Conservation (phyloP, 495 filamentous ascomycete genomes). For the Neurospora pannonica region DNA sequence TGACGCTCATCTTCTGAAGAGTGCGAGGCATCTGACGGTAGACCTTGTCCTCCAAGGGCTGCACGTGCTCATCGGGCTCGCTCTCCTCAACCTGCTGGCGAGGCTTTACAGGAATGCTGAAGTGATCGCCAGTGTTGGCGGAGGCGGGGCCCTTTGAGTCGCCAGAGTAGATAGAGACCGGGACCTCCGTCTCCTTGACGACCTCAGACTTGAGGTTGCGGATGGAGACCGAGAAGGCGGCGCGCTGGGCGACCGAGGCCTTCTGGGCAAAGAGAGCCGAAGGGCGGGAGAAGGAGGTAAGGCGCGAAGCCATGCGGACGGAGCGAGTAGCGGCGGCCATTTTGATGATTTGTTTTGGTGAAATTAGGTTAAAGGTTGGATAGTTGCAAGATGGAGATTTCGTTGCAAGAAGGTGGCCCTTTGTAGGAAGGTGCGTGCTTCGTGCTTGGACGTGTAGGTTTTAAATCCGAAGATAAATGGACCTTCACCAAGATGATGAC, state of each 20-base stretch:
- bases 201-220: conserved; percentile 34
- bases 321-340: conserved; percentile 33
- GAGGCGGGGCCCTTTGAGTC: conserved; percentile 32
- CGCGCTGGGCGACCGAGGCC: conserved; percentile 17
- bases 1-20: conserved; percentile 54
- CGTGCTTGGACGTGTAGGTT: not conserved
- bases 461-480: not conserved
- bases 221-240: conserved; percentile 29
- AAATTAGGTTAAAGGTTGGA: not conserved
- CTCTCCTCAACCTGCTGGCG: conserved; percentile 20
- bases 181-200: conserved; percentile 40
- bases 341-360: conserved; percentile 14
- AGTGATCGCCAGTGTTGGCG: conserved; percentile 46
- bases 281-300: conserved; percentile 25
- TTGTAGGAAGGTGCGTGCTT: not conserved
- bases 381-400: not conserved
- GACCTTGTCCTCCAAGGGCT: conserved; percentile 33
- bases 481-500: not conserved
- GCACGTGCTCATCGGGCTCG: conserved; percentile 21
- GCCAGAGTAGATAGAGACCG: conserved; percentile 37
- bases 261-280: conserved; percentile 8
- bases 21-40: conserved; percentile 45
- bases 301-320: conserved; percentile 23
- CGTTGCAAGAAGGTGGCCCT: not conserved
- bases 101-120: conserved; percentile 66